Evolutionary conservation across 2,329 filamentous ascomycete genomes (phyloP).

Genomic region (Calonectria crousiana): DNA sequence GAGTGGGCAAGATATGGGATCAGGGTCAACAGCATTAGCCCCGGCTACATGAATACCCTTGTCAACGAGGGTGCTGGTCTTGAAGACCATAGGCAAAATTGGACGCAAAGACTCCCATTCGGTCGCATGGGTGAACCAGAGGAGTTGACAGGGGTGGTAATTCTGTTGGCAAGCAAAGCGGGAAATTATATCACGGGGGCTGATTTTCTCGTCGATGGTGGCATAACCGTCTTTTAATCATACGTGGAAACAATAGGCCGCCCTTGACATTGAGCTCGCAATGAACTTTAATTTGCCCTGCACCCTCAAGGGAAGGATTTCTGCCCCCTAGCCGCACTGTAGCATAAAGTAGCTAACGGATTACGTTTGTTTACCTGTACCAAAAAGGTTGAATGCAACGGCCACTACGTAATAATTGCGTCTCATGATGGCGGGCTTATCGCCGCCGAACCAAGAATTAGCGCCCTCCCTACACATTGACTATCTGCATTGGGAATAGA

Average conservation of each 20-base stretch:
- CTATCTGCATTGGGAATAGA: background rate
- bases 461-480: background rate
- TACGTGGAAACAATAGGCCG: background rate
- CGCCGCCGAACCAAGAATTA: background rate
- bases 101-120: background rate
- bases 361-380: too few species aligned
- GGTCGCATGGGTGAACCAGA: background rate
- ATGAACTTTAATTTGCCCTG: too few species aligned
- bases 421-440: background rate
- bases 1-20: constrained; percentile 80
- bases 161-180: constrained; percentile 70
- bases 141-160: constrained; percentile 60
- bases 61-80: constrained; percentile 74
- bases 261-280: background rate
- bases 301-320: too few species aligned
- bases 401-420: background rate
- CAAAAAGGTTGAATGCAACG: background rate
- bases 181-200: constrained; percentile 77
- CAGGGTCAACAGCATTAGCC: constrained; percentile 75
- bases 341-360: too few species aligned
- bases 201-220: constrained; percentile 75
- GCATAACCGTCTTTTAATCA: constrained; percentile 37
- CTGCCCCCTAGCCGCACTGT: too few species aligned
- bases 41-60: constrained; percentile 82
- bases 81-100: constrained; percentile 48